Evolutionary conservation across 208 protist genomes (phyloP), one percentile per base, ranked within the genome.

Genomic region (Leptomonas seymouri): DNA sequence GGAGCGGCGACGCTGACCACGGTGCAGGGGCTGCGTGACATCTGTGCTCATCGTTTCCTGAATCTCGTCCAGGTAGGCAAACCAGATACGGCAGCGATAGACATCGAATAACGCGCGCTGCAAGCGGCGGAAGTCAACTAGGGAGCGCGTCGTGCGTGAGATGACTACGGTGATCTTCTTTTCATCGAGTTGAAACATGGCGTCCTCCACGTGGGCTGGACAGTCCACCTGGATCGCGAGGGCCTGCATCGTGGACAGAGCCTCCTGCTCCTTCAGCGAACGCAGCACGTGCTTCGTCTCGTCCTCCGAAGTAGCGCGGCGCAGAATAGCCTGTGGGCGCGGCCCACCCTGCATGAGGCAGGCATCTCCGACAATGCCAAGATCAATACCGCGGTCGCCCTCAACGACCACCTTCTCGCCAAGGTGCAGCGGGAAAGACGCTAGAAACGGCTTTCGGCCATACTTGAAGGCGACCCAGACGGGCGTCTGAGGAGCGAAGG

Each of bases 91-190:
- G 80, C 89, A 94, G 54, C 83, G 85, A 72, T 83, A 94, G 9
- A 85, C 74, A 15, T 94, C 82, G 54, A 86, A 94, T 27, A 81
- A 78, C 0, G 78, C 83, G 20, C 89, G 85, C 78, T 94, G 89
- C 36, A 94, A 67, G 48, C 80, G 77, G 20, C 89, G 89, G 66
- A 94, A 94, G 81, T 94, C 89, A 12, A 94, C 72, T 56, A 87
- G 91, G 30, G 69, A 57, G 30, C 77, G 66, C 1, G 76, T 71
- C 20, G 51, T 65, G 42, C 89, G 74, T 15, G 69, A 76, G 70
- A 94, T 88, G 65, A 94, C 77, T 51, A 90, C 75, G 14, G 89
- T 94, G 48, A 94, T 86, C 80, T 94, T 94, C 61, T 84, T 86
- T 30, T 79, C 67, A 48, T 94, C 89, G 23, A 91, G 78, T 66